These are phyloP conservation scores for Talaromyces proteolyticus DNA, from an alignment of 495 filamentous ascomycete genomes.

Conservation along the genomic window DNA sequence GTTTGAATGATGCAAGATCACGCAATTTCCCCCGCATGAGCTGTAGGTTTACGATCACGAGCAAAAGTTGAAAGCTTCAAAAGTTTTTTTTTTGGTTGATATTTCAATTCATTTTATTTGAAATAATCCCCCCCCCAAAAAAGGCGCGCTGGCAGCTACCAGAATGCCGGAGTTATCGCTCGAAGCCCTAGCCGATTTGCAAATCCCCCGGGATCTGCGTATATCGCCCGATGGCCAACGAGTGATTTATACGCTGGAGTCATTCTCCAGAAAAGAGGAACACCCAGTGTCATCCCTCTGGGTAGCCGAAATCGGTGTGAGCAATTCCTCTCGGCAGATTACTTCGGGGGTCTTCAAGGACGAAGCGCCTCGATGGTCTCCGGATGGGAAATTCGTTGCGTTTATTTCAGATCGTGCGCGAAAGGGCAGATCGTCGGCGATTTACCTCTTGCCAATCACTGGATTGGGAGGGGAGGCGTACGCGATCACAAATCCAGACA, in stretches of 20 bases:
- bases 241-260: slow-evolving; percentile 10
- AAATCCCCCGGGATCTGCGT: slow-evolving; percentile 9
- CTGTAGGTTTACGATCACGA: too few species aligned
- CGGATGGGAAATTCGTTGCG: slow-evolving; percentile 11
- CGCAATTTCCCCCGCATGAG: neutral
- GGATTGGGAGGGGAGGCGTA: slow-evolving; percentile 5
- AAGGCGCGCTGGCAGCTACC: neutral
- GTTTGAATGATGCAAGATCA: neutral
- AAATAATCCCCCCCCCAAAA: neutral
- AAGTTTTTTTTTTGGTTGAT: neutral
- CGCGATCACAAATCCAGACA: slow-evolving; percentile 10
- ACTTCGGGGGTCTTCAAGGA: slow-evolving; percentile 15
- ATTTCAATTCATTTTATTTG: neutral
- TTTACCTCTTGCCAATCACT: slow-evolving; percentile 11
- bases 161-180: neutral
- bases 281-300: slow-evolving; percentile 10
- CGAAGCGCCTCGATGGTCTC: slow-evolving; percentile 10
- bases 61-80: neutral
- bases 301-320: slow-evolving; percentile 14
- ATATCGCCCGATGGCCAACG: slow-evolving; percentile 14
- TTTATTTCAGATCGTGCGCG: slow-evolving; percentile 18
- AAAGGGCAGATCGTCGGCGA: slow-evolving; percentile 12
- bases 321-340: slow-evolving; percentile 13
- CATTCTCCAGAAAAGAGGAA: slow-evolving; percentile 7
- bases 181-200: slow-evolving; percentile 11